These are phyloP conservation scores for Neocucurbitaria cava DNA, from an alignment of 2,329 filamentous ascomycete species.

Conservation along the genomic window DNA sequence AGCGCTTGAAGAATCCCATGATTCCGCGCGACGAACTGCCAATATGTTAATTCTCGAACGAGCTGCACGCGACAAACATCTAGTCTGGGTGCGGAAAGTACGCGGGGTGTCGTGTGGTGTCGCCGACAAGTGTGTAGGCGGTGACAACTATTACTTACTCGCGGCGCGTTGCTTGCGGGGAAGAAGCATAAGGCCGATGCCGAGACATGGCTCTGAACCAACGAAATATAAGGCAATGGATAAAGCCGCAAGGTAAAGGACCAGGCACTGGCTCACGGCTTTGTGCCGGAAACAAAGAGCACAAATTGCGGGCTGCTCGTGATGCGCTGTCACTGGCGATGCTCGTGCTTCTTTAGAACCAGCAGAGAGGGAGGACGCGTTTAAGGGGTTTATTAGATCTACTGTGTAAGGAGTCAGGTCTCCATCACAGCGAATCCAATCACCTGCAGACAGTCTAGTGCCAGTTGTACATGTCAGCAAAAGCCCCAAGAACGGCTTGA, in stretches of 20 bases:
- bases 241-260: conserved; percentile 7
- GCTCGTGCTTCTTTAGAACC: conserved; percentile 15
- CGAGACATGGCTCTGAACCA: conserved; percentile 33
- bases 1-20: conserved; percentile 60
- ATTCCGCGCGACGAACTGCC: conserved; percentile 40
- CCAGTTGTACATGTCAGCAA: conserved; percentile 31
- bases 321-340: neutral
- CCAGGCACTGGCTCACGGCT: conserved; percentile 8
- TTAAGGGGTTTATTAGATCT: conserved; percentile 21
- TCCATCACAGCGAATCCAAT: conserved; percentile 7
- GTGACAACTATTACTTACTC: conserved; percentile 30
- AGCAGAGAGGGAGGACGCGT: conserved; percentile 9
- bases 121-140: conserved; percentile 14
- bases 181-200: conserved; percentile 28
- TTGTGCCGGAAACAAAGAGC: conserved; percentile 8
- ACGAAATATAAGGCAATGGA: conserved; percentile 10
- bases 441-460: conserved; percentile 20
- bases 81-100: conserved; percentile 18
- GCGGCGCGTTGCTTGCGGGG: conserved; percentile 33
- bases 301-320: conserved; percentile 9
- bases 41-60: conserved; percentile 20
- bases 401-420: conserved; percentile 11
- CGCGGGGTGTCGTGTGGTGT: conserved; percentile 15
- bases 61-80: conserved; percentile 20
- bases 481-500: conserved; percentile 7